phyloP scores from a whole-genome alignment of 805 yeast genomes.

The Candida caryicola region DNA sequence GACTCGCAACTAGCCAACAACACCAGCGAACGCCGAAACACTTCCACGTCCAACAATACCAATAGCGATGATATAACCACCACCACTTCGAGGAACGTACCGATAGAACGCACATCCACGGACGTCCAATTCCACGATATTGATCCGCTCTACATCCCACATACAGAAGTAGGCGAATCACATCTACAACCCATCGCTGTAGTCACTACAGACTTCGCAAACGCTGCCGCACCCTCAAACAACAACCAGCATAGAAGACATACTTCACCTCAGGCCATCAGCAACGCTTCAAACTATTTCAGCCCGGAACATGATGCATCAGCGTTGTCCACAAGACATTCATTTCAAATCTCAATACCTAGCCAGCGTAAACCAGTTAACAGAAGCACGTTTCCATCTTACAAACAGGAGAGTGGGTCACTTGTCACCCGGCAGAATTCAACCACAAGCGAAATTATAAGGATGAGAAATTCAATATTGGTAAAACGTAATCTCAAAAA shows the following conservation, averaged over 20 bases:
- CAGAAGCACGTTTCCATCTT: conserved; percentile 19
- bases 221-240: neutral
- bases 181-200: neutral
- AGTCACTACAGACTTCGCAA: neutral
- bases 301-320: neutral
- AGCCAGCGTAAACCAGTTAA: conserved; percentile 9
- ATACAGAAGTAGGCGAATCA: neutral
- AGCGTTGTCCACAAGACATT: conserved; percentile 2
- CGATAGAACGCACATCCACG: neutral
- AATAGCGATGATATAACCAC: neutral
- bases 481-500: conserved; percentile 42
- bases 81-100: no score
- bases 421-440: conserved; percentile 18
- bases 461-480: conserved; percentile 49
- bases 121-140: neutral
- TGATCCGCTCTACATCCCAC: neutral
- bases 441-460: conserved; percentile 42
- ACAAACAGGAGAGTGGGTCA: conserved; percentile 3
- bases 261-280: conserved; percentile 7
- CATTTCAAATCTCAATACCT: conserved; percentile 1
- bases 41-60: neutral
- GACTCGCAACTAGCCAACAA: neutral
- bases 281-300: neutral
- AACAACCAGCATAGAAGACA: conserved; percentile 6
- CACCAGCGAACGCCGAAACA: conserved; percentile 1